These are phyloP conservation scores for Polytolypa hystricis DNA, from an alignment of 2,329 filamentous ascomycete genomes.

Conservation along the genomic window DNA sequence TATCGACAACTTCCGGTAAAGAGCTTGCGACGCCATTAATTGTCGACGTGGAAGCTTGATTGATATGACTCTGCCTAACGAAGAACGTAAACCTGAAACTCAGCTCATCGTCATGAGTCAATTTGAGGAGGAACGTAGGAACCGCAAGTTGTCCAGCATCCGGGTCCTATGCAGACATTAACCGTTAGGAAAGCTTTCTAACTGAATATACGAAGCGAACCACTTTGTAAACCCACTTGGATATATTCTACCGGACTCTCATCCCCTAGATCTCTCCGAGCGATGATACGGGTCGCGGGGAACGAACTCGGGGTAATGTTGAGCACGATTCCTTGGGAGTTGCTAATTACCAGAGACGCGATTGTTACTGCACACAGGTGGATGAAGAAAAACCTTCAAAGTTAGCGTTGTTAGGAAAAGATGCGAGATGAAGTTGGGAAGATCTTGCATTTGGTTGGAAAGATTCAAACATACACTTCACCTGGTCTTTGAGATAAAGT, in stretches of 20 bases:
- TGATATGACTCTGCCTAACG: slow-evolving; percentile 46
- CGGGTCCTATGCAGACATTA: slow-evolving; percentile 56
- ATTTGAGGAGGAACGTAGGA: slow-evolving; percentile 72
- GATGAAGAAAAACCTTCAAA: not conserved
- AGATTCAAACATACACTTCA: slow-evolving; percentile 59
- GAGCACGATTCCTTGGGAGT: slow-evolving; percentile 64
- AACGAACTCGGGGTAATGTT: slow-evolving; percentile 76
- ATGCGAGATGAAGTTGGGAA: slow-evolving; percentile 1
- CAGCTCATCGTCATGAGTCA: slow-evolving; percentile 84
- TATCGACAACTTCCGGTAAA: slow-evolving; percentile 48
- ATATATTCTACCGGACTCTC: slow-evolving; percentile 75
- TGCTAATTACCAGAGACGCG: slow-evolving; percentile 70
- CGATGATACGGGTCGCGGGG: slow-evolving; percentile 67
- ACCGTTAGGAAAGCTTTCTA: slow-evolving; percentile 3
- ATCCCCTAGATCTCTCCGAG: slow-evolving; percentile 62
- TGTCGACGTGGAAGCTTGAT: slow-evolving; percentile 39
- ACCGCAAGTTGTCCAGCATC: slow-evolving; percentile 39
- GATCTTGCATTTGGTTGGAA: slow-evolving; percentile 11
- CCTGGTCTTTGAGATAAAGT: slow-evolving; percentile 84
- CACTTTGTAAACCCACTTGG: slow-evolving; percentile 50
- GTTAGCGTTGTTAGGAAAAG: slow-evolving; percentile 7
- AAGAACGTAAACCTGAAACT: slow-evolving; percentile 88
- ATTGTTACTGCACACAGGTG: slow-evolving; percentile 59
- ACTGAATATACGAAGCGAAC: slow-evolving; percentile 8
- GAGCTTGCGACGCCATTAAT: slow-evolving; percentile 42